Conservation (phyloP, 164 flowering plant species). For the Taxillus chinensis region DNA sequence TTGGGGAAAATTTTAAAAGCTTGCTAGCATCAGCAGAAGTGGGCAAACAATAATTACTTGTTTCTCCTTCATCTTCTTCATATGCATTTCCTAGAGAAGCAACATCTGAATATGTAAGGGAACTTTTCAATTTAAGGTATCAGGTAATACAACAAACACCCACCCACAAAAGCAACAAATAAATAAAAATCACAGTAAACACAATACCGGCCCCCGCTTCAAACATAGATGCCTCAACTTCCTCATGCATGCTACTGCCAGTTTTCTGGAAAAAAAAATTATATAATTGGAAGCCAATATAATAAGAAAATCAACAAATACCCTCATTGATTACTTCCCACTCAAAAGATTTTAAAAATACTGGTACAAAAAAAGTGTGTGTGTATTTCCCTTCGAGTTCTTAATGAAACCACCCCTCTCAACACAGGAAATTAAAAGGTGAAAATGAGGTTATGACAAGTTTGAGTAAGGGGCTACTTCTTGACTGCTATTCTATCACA, state of each 20-base stretch:
- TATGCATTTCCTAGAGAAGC: slow-evolving; percentile 43
- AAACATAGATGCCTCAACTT: slow-evolving; percentile 54
- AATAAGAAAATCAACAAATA: too few relatives aligned
- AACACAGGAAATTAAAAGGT: too few relatives aligned
- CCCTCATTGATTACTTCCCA: neutral
- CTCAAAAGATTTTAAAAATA: neutral
- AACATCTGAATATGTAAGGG: slow-evolving; percentile 23
- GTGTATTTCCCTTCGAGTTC: neutral
- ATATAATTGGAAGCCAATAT: neutral
- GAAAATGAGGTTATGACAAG: too few relatives aligned
- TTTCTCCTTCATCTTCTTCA: slow-evolving; percentile 82
- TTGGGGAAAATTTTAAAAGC: slow-evolving; percentile 41
- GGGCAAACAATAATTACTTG: slow-evolving; percentile 44
- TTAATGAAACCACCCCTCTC: neutral
- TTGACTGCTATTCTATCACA: too few relatives aligned
- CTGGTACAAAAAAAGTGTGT: neutral
- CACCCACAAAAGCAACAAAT: neutral
- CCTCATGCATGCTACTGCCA: slow-evolving; percentile 51
- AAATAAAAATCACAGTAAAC: slow-evolving; percentile 1
- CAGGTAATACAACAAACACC: neutral
- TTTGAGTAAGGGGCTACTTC: too few relatives aligned
- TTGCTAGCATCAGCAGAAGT: slow-evolving; percentile 47
- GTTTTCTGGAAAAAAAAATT: slow-evolving; percentile 44
- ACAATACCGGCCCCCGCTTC: slow-evolving; percentile 56
- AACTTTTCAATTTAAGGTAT: slow-evolving; percentile 5